Evolutionary conservation across 768 basidiomycete genomes (phyloP).

Genomic region (Boletus vermiculosoides): DNA sequence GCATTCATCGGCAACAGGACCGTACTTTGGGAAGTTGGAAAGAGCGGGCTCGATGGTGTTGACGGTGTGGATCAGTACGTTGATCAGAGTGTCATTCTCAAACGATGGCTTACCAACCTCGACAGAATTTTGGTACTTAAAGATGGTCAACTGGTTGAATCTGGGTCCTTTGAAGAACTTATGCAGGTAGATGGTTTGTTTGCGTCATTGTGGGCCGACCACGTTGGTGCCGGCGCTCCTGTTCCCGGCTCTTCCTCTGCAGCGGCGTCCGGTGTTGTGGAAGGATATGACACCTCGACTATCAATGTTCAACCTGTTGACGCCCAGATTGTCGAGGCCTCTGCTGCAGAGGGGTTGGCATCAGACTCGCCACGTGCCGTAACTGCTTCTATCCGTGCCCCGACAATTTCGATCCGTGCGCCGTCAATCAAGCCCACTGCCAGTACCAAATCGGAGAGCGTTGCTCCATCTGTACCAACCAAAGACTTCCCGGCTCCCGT

Average conservation of each 20-base stretch:
- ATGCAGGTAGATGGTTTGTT: constrained; percentile 70
- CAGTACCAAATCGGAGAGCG: constrained; percentile 22
- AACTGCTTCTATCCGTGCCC: constrained; percentile 15
- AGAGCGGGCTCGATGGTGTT: constrained; percentile 39
- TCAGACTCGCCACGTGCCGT: constrained; percentile 18
- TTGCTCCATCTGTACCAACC: constrained; percentile 29
- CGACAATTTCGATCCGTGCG: constrained; percentile 17
- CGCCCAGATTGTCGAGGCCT: constrained; percentile 18
- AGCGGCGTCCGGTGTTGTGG: constrained; percentile 24
- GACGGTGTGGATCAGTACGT: constrained; percentile 62
- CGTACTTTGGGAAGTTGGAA: constrained; percentile 29
- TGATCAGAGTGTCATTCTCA: not conserved
- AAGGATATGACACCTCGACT: constrained; percentile 27
- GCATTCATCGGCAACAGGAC: constrained; percentile 19
- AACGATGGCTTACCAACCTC: not conserved
- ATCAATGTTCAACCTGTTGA: constrained; percentile 19
- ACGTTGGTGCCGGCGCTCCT: constrained; percentile 58
- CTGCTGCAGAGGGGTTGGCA: constrained; percentile 4
- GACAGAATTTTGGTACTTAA: constrained; percentile 85
- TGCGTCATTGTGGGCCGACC: constrained; percentile 87
- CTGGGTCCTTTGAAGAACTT: constrained; percentile 76
- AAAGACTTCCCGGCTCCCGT: constrained; percentile 26
- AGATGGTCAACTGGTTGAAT: constrained; percentile 85
- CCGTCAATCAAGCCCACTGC: constrained; percentile 25
- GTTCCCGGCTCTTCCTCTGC: constrained; percentile 33